Conservation (phyloP, 2,329 filamentous ascomycete species). For the Fusarium sp. region DNA sequence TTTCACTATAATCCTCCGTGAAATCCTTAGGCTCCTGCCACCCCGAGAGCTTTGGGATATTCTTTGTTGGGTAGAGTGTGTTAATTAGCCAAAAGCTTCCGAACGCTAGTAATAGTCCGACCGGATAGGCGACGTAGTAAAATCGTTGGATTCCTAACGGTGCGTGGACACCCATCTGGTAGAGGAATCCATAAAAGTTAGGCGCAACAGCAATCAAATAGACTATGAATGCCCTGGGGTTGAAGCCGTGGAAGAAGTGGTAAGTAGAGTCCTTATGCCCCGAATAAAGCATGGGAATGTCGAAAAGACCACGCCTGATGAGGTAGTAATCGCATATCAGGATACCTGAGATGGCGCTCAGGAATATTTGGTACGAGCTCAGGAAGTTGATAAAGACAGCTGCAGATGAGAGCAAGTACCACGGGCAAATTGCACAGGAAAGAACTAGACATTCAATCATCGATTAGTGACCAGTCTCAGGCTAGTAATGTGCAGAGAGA, state of each 20-base stretch:
- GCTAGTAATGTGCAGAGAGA: rapidly evolving
- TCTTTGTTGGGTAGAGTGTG: background rate
- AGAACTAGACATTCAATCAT: background rate
- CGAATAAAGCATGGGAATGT: slow-evolving; percentile 13
- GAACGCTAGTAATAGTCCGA: background rate
- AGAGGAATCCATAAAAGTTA: slow-evolving; percentile 21
- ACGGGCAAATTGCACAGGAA: slow-evolving; percentile 10
- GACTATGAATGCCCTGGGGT: background rate
- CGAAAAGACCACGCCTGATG: background rate
- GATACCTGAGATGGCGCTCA: slow-evolving; percentile 14
- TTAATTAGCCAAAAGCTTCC: slow-evolving; percentile 12
- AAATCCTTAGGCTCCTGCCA: slow-evolving; percentile 12
- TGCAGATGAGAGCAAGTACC: slow-evolving; percentile 14
- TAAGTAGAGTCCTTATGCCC: background rate
- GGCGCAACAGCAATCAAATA: slow-evolving; percentile 13
- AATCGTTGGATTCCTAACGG: slow-evolving; percentile 8
- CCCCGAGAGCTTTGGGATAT: background rate
- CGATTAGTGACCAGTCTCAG: rapidly evolving
- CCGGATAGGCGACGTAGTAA: slow-evolving; percentile 5
- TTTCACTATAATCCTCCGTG: background rate
- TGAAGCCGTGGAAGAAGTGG: slow-evolving; percentile 16
- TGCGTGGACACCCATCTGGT: slow-evolving; percentile 7
- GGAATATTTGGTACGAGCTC: slow-evolving; percentile 23
- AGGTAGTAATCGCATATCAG: slow-evolving; percentile 24
- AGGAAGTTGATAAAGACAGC: slow-evolving; percentile 22